These are phyloP conservation scores for Mortierella sp. DNA, from an alignment of 371 early-diverging fungal species.

Conservation along the genomic window DNA sequence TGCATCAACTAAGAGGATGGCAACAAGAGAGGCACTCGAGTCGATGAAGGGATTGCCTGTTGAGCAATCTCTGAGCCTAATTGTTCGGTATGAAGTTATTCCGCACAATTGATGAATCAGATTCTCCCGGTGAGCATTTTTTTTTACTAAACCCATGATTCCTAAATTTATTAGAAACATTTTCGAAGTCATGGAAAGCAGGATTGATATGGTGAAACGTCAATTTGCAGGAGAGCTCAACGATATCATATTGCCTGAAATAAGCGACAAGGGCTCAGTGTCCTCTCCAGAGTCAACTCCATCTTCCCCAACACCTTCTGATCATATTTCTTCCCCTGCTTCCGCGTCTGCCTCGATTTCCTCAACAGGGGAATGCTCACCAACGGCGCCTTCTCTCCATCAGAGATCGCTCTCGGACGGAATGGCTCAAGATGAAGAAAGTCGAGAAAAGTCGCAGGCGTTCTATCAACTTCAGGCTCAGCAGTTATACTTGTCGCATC, in stretches of 20 bases:
- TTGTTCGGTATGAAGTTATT: constrained; percentile 32
- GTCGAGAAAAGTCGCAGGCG: constrained; percentile 20
- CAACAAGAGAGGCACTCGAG: constrained; percentile 26
- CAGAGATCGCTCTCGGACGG: constrained; percentile 33
- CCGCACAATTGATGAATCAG: too few relatives aligned
- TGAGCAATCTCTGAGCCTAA: constrained; percentile 34
- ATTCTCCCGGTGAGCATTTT: too few relatives aligned
- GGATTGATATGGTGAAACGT: constrained; percentile 53
- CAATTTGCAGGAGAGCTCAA: constrained; percentile 53
- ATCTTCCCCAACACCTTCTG: constrained; percentile 30
- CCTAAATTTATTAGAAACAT: constrained; percentile 30
- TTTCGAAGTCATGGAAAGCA: constrained; percentile 52
- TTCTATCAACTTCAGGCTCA: constrained; percentile 51
- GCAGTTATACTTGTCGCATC: constrained; percentile 39
- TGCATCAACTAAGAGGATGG: constrained; percentile 12
- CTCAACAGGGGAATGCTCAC: constrained; percentile 13
- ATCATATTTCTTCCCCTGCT: not conserved
- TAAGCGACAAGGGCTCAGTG: constrained; percentile 36
- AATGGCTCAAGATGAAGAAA: constrained; percentile 32
- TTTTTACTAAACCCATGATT: not conserved
- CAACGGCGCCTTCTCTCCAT: constrained; percentile 5
- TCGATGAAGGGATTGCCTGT: constrained; percentile 10
- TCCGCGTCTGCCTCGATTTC: not conserved
- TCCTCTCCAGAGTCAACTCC: constrained; percentile 24
- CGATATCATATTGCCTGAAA: constrained; percentile 19